phyloP scores from a whole-genome alignment of 2,329 filamentous ascomycete species.

The Metarhizium sp. region DNA sequence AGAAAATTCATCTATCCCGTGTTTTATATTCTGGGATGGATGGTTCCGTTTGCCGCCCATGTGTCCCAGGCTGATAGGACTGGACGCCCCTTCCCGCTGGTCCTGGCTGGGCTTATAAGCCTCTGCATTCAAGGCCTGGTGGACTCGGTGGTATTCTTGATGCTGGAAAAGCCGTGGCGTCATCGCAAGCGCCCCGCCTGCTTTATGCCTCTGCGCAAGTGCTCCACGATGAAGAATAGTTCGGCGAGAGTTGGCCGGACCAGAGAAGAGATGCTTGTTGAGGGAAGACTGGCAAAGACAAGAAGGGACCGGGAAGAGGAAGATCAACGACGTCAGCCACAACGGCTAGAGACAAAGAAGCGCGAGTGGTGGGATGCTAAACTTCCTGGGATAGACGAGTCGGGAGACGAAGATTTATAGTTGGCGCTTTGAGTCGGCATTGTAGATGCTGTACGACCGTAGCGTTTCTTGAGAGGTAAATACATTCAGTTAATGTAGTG shows the following conservation, averaged over 20 bases:
- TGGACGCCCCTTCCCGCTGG: slow-evolving; percentile 45
- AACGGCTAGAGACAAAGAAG: slow-evolving; percentile 8
- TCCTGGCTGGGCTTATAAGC: slow-evolving; percentile 45
- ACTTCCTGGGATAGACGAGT: slow-evolving; percentile 7
- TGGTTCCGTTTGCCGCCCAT: slow-evolving; percentile 60
- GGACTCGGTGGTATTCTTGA: slow-evolving; percentile 58
- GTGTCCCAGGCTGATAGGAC: slow-evolving; percentile 27
- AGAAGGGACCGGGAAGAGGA: slow-evolving; percentile 38
- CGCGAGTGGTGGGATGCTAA: slow-evolving; percentile 21
- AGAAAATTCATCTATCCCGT: slow-evolving; percentile 69
- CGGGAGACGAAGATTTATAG: background rate
- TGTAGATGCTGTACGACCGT: background rate
- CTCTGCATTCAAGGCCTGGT: slow-evolving; percentile 57
- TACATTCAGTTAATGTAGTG: background rate
- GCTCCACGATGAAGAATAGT: slow-evolving; percentile 4
- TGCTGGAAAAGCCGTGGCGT: slow-evolving; percentile 62
- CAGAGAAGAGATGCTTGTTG: slow-evolving; percentile 42
- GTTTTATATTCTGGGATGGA: slow-evolving; percentile 64
- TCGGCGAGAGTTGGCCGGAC: slow-evolving; percentile 30
- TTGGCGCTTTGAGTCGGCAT: background rate
- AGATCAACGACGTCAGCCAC: slow-evolving; percentile 19
- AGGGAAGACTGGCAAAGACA: slow-evolving; percentile 36
- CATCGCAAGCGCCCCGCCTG: slow-evolving; percentile 9
- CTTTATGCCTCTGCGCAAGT: background rate
- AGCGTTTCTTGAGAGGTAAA: background rate